phyloP scores from a whole-genome alignment of 768 basidiomycete genomes.

The Saitozyma sp. region DNA sequence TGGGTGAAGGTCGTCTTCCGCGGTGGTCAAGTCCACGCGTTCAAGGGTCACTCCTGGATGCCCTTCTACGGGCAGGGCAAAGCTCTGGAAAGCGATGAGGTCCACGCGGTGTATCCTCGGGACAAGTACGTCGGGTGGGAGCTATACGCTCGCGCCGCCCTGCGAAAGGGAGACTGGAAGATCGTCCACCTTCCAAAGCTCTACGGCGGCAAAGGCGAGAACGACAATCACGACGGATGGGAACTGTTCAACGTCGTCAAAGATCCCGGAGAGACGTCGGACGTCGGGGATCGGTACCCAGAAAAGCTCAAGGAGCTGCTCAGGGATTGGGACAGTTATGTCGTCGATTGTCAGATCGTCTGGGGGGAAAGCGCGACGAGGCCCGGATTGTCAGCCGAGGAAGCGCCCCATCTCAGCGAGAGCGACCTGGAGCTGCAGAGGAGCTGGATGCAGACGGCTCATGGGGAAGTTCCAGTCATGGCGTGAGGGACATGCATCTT shows the following conservation, averaged over 20 bases:
- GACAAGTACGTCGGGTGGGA: constrained; percentile 8
- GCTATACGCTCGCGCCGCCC: neutral
- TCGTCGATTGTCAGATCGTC: neutral
- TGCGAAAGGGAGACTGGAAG: neutral
- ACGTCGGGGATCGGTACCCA: constrained; percentile 15
- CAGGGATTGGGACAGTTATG: constrained; percentile 16
- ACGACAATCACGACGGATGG: constrained; percentile 38
- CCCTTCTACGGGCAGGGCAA: constrained; percentile 14
- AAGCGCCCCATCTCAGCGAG: constrained; percentile 1
- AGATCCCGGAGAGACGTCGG: constrained; percentile 19
- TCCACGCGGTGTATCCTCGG: constrained; percentile 30
- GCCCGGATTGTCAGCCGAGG: neutral
- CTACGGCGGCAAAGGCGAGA: constrained; percentile 37
- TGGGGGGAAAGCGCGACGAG: neutral
- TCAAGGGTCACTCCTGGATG: constrained; percentile 41
- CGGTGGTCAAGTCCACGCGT: constrained; percentile 29
- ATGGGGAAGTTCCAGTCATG: neutral
- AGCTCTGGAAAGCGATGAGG: constrained; percentile 25
- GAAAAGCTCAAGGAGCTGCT: constrained; percentile 24
- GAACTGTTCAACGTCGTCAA: constrained; percentile 27
- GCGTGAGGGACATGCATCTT: too few relatives aligned
- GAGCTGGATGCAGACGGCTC: neutral
- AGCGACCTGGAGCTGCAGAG: constrained; percentile 1
- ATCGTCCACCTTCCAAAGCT: constrained; percentile 15
- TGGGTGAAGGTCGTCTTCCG: constrained; percentile 21